phyloP scores from a whole-genome alignment of 768 basidiomycete genomes.

The Kwoniella sp. region DNA sequence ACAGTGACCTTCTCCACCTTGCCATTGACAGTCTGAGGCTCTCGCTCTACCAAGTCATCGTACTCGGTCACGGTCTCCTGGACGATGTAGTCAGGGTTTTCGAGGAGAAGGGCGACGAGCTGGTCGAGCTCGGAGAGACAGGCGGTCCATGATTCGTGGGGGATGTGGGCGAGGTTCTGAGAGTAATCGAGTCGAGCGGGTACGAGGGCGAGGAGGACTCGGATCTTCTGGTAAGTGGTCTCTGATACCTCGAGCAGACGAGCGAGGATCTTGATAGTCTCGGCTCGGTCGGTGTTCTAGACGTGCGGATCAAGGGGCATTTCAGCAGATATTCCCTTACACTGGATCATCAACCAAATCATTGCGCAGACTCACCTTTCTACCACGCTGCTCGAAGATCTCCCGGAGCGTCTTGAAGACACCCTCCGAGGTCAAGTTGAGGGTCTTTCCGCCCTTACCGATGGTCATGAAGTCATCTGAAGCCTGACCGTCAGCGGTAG shows the following conservation, averaged over 20 bases:
- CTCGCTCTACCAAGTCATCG: constrained; percentile 74
- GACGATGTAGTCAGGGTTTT: constrained; percentile 74
- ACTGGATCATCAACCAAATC: not conserved
- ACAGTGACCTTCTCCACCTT: constrained; percentile 69
- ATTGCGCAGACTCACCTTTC: constrained; percentile 73
- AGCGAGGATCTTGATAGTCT: constrained; percentile 89
- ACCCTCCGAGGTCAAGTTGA: constrained; percentile 70
- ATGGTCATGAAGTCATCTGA: constrained; percentile 82
- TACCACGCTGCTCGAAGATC: constrained; percentile 90
- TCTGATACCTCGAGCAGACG: constrained; percentile 80
- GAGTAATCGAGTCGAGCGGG: constrained; percentile 95
- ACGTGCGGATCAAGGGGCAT: not conserved
- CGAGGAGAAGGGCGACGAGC: constrained; percentile 75
- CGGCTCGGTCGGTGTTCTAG: constrained; percentile 92
- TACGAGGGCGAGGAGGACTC: constrained; percentile 88
- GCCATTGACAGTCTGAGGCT: constrained; percentile 65
- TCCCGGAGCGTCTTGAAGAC: constrained; percentile 91
- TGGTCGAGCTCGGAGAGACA: constrained; percentile 87
- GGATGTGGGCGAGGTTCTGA: constrained; percentile 79
- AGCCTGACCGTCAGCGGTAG: constrained; percentile 53
- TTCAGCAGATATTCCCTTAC: constrained; percentile 5
- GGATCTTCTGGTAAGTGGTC: constrained; percentile 88
- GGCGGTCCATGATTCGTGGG: constrained; percentile 83
- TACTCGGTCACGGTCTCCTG: constrained; percentile 84
- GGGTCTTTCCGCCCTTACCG: constrained; percentile 81